phyloP scores from a whole-genome alignment of 1,284 basidiomycete genomes.

The Malassezia yamatoensis region DNA sequence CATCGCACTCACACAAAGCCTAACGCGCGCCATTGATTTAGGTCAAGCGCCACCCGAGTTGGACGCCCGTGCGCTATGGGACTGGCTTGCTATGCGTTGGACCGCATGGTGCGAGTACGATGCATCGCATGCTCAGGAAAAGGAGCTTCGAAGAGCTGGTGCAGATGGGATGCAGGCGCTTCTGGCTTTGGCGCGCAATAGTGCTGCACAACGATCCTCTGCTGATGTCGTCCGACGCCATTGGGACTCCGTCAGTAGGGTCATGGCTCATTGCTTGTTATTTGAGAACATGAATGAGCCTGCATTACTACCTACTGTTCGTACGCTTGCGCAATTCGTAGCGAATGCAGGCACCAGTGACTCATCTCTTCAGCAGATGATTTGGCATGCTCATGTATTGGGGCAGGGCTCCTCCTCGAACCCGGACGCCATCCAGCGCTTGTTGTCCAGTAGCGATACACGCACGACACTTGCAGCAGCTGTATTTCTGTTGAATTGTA shows the following conservation, averaged over 20 bases:
- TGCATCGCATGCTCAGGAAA: not conserved
- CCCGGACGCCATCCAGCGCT: slow-evolving; percentile 5
- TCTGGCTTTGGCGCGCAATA: slow-evolving; percentile 10
- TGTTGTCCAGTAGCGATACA: slow-evolving; percentile 10
- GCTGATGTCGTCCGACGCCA: not conserved
- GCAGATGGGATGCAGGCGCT: not conserved
- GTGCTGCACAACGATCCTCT: not conserved
- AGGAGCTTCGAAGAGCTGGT: not conserved
- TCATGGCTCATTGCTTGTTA: slow-evolving; percentile 1
- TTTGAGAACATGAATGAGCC: slow-evolving; percentile 17
- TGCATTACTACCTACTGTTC: slow-evolving; percentile 2
- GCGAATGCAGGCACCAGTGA: slow-evolving; percentile 6
- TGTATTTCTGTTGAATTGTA: slow-evolving; percentile 11
- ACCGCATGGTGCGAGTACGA: slow-evolving; percentile 3
- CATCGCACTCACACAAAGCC: not conserved
- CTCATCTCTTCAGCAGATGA: not conserved
- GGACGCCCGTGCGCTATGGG: slow-evolving; percentile 1
- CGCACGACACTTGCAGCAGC: slow-evolving; percentile 10
- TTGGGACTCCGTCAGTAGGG: not conserved
- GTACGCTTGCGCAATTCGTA: slow-evolving; percentile 12
- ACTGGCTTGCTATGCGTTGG: not conserved
- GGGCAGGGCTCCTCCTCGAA: not conserved
- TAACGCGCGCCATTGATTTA: not conserved
- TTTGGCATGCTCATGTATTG: slow-evolving; percentile 1
- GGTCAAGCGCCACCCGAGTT: not conserved